phyloP scores from a whole-genome alignment of 305 asterid species.

The Solanum chacoense region DNA sequence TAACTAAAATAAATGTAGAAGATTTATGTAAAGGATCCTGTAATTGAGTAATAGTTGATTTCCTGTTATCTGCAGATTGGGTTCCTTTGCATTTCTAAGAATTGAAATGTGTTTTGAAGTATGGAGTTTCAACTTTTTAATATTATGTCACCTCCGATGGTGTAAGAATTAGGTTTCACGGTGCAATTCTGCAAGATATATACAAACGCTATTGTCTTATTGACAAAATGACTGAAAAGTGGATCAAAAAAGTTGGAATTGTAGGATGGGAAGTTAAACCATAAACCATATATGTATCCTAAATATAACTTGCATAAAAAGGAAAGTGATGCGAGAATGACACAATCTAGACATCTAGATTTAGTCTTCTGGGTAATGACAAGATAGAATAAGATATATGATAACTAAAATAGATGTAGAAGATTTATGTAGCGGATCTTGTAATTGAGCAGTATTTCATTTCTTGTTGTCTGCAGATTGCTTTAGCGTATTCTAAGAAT shows the following conservation, averaged over 20 bases:
- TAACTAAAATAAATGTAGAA: not conserved
- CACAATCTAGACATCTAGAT: not conserved
- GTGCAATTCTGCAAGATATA: not conserved
- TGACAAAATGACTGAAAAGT: not conserved
- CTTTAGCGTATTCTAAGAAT: not conserved
- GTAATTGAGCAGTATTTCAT: not conserved
- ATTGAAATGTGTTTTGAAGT: not conserved
- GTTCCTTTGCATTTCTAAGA: not conserved
- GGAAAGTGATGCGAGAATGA: not conserved
- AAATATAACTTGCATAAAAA: not conserved
- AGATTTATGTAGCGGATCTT: not conserved
- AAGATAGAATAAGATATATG: not conserved
- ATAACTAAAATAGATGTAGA: not conserved
- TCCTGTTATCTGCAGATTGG: not conserved
- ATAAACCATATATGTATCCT: not conserved
- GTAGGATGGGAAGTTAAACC: not conserved
- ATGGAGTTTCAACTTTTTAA: not conserved
- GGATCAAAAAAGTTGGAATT: not conserved
- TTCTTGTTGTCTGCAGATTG: not conserved
- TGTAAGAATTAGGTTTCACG: not conserved
- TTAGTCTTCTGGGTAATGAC: not conserved
- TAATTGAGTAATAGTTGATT: not conserved
- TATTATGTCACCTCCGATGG: not conserved
- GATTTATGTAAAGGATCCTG: not conserved
- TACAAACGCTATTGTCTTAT: not conserved